Conservation (phyloP, 2,329 filamentous ascomycete species). For the Pleurostoma richardsiae region DNA sequence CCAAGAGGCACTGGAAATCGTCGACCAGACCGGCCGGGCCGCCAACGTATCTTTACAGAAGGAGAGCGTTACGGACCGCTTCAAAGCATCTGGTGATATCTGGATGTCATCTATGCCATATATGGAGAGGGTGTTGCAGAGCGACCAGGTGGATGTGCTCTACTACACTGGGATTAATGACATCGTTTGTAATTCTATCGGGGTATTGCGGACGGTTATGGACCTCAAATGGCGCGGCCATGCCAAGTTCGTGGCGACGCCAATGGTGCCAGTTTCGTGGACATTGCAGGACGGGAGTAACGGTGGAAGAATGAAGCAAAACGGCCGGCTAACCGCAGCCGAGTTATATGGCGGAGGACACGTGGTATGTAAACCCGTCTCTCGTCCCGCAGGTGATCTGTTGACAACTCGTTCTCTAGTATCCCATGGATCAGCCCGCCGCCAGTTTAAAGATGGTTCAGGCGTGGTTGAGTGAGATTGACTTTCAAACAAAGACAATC, state of each 20-base stretch:
- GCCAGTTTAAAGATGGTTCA: too few species aligned
- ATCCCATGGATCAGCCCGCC: too few species aligned
- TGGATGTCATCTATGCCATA: neutral
- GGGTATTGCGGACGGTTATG: neutral
- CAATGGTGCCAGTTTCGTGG: too few species aligned
- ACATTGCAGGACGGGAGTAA: too few species aligned
- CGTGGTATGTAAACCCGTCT: too few species aligned
- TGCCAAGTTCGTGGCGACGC: neutral
- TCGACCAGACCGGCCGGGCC: neutral
- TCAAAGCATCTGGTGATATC: neutral
- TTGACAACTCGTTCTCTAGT: too few species aligned
- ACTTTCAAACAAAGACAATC: too few species aligned
- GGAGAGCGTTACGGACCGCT: neutral
- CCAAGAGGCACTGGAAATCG: neutral
- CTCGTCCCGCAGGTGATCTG: too few species aligned
- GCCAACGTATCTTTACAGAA: neutral
- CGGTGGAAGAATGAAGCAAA: too few species aligned
- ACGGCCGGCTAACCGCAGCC: too few species aligned
- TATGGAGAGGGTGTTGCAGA: neutral
- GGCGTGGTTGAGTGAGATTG: too few species aligned
- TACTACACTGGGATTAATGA: neutral
- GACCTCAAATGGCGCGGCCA: neutral
- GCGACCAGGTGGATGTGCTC: neutral
- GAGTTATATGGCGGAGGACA: too few species aligned
- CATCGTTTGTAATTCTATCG: neutral